These are phyloP conservation scores for Gossypium aridum DNA, from an alignment of 441 rosid species.

Conservation along the genomic window DNA sequence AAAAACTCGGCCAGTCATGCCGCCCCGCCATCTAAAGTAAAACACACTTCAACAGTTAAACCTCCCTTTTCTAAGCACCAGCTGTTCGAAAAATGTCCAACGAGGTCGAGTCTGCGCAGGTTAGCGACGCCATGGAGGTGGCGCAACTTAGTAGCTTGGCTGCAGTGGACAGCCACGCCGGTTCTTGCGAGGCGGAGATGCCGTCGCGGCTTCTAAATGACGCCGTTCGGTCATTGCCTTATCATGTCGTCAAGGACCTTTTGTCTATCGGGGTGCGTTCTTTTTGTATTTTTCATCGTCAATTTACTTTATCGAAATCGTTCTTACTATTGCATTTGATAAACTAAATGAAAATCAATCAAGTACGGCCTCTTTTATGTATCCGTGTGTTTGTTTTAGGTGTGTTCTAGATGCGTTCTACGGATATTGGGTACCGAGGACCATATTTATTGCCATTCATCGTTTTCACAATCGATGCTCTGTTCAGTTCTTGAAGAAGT, in stretches of 20 bases:
- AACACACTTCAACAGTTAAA: not conserved
- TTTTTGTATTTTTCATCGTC: not conserved
- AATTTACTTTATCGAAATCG: not conserved
- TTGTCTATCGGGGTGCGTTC: conserved; percentile 44
- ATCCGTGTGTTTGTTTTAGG: conserved; percentile 31
- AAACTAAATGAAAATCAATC: not conserved
- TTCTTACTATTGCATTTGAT: not conserved
- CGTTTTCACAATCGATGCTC: conserved; percentile 26
- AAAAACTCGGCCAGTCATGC: not conserved
- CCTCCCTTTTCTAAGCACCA: not conserved
- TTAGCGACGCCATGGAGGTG: not conserved
- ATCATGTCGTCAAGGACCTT: conserved; percentile 54
- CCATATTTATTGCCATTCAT: conserved; percentile 26
- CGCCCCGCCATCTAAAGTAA: not conserved
- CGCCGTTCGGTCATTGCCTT: conserved; percentile 50
- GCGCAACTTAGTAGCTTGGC: conserved; percentile 10
- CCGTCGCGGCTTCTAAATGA: conserved; percentile 23
- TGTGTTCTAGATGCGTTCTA: conserved; percentile 67
- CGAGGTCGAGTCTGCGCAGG: conserved; percentile 15
- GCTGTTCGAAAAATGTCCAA: conserved; percentile 31
- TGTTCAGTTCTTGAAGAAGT: conserved; percentile 20
- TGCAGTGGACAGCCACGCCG: not conserved
- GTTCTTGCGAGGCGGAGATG: conserved; percentile 15
- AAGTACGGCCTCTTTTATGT: not conserved
- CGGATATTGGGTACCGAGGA: conserved; percentile 50